These are phyloP conservation scores for Picea abies DNA, from an alignment of 83 land plant genomes.

Conservation along the genomic window DNA sequence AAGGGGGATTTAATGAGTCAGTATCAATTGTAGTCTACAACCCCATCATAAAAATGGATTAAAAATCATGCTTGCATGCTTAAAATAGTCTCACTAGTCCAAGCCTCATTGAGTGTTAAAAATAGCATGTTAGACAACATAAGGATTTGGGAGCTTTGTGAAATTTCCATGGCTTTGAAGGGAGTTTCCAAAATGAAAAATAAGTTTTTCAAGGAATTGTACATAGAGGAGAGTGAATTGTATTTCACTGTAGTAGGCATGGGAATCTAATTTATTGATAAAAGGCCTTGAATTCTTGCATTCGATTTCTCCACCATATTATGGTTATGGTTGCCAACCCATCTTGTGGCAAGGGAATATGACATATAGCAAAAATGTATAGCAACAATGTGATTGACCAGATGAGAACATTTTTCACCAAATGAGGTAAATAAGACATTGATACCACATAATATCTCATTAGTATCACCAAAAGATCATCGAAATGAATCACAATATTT, in stretches of 20 bases:
- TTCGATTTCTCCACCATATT: not conserved
- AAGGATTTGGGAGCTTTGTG: conserved; percentile 14
- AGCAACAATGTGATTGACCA: too few species aligned
- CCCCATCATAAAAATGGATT: too few species aligned
- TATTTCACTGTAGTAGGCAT: conserved; percentile 14
- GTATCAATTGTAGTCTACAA: too few species aligned
- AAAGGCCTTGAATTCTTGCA: not conserved
- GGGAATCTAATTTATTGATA: conserved; percentile 1
- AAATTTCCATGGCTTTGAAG: not conserved
- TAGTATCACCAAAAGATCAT: too few species aligned
- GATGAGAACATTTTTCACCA: too few species aligned
- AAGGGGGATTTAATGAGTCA: too few species aligned
- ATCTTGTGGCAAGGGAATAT: not conserved
- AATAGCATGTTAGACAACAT: not conserved
- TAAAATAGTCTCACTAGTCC: too few species aligned
- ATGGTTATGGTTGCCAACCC: conserved; percentile 10
- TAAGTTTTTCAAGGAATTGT: conserved; percentile 2
- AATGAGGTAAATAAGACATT: too few species aligned
- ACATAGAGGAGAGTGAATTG: not conserved
- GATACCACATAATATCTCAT: too few species aligned
- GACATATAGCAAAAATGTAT: not conserved
- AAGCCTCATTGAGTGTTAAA: not conserved
- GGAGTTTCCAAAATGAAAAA: conserved; percentile 12
- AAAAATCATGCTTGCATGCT: too few species aligned
- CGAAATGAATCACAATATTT: too few species aligned